Base-by-base conservation (phyloP, 768 basidiomycete species). In the Termitomyces sp. region DNA sequence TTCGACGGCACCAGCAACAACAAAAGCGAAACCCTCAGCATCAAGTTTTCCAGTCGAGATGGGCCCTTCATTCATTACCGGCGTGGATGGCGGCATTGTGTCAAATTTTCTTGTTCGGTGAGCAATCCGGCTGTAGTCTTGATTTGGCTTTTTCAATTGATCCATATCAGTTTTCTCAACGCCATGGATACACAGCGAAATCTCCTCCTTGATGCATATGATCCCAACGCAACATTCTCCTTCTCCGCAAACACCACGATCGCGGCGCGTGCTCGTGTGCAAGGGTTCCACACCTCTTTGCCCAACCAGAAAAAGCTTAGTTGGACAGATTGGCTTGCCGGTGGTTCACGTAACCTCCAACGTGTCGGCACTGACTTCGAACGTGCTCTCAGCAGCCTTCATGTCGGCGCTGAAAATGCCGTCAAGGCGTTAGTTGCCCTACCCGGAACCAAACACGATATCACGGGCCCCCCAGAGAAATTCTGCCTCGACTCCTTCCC, bases 401-500 rank as follows among this genome's bases (percentile, higher is more conserved):
- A 94, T 68, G 74, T 88, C 41, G 90, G 94, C 24, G 77, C 80
- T 16, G 84, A 88, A 58, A 77, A 80, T 32, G 81, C 83, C 57
- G 71, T 88, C 43, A 78, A 79, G 54, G 79, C 86, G 20, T 76
- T 94, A 53, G 66, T 73, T 39, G 72, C 74, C 24, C 73, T 98
- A 46, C 96, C 96, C 1, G 72, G 71, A 46, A 97, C 94, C 5
- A 82, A 77, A 63, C 97, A 98, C 65, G 92, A 94, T 61, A 82
- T 98, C 46, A 73, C 79, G 26, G 84, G 86, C 7, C 83, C 91
- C 1, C 78, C 89, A 0, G 86, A 87, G 65, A 92, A 88, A 66
- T 98, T 97, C 70, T 85, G 84, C 59, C 79, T 97, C 34, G 97
- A 99, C 64, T 83, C 90, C 1, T 93, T 90, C 78, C 90, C 85